Percentiles rank a stretch among this genome's conserved stretches.
Conservation (phyloP, 2,329 filamentous ascomycete genomes). For the Elsinoe necatrix region DNA sequence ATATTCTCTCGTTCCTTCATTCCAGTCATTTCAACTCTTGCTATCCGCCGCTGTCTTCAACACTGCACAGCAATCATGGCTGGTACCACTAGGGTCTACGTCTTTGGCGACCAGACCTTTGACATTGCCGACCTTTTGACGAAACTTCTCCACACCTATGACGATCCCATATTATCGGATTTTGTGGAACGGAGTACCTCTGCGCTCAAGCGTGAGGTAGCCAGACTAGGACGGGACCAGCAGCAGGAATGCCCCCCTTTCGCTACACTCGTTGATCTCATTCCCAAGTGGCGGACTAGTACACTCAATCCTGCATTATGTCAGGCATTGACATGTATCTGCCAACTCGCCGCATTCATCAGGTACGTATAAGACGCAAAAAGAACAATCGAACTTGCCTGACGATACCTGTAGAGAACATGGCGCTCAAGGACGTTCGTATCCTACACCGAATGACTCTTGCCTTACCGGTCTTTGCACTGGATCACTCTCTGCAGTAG, state of each 20-base stretch:
- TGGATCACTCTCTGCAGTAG: slow-evolving; percentile 21
- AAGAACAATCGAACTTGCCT: not conserved
- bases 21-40: slow-evolving; percentile 9
- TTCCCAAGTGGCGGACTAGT: slow-evolving; percentile 17
- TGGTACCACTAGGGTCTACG: slow-evolving; percentile 15
- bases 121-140: slow-evolving; percentile 19
- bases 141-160: slow-evolving; percentile 17
- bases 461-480: slow-evolving; percentile 22
- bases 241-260: slow-evolving; percentile 17
- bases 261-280: slow-evolving; percentile 4
- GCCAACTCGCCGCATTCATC: slow-evolving; percentile 21
- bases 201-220: slow-evolving; percentile 18
- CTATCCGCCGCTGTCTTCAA: slow-evolving; percentile 14
- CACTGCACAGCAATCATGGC: slow-evolving; percentile 12
- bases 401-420: slow-evolving; percentile 7
- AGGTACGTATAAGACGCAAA: not conserved
- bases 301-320: slow-evolving; percentile 20
- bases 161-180: slow-evolving; percentile 19
- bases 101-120: slow-evolving; percentile 23
- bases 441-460: slow-evolving; percentile 17
- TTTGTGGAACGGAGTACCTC: slow-evolving; percentile 18
- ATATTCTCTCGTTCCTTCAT: not conserved
- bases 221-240: slow-evolving; percentile 16
- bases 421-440: slow-evolving; percentile 17
- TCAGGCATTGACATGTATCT: slow-evolving; percentile 20